Evolutionary conservation across 306 rosid genomes (phyloP), one percentile per base, ranked within the genome.

Genomic region (Canavalia gladiata): DNA sequence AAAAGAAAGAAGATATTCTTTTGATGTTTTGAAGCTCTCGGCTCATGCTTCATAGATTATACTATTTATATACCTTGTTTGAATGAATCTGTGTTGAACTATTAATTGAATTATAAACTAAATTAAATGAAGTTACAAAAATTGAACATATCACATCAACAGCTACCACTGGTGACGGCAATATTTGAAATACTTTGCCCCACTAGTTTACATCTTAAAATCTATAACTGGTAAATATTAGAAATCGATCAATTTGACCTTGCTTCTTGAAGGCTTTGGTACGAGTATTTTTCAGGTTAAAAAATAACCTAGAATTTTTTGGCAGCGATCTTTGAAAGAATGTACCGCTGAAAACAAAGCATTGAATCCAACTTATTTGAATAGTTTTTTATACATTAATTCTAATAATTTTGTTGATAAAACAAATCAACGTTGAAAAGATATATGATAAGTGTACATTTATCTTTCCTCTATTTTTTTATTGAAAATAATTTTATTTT

Each of bases 41-140:
- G 34, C 57, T 64, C 74, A 28, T 71, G 76, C 29, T 74, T 82
- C 77, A 49, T 47, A 47, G 43, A 41, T 65, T 33, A 68, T 8
- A 52, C 37, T 46, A 34, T 47, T 34, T 62, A 34, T 47, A 10
- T 55, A n/a, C 58, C 33, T 8, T 65, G 41, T 54, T 77, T 41
- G 64, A 31, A 18, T 57, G 78, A 66, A 75, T 18, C 8, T 57
- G 13, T 13, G 1, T 58, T 58, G 56, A 74, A 29, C 68, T 39
- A 29, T 72, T 50, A 8, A 46, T 46, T 50, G 9, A 41, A 10
- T 56, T 9, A 12, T 25, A 55, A 8, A 8, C 9, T 37, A 18
- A 5, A 6, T 74, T 56, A 57, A 42, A 29, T 57, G 31, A 57
- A 57, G 56, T 57, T 43, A 13, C 8, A 11, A 57, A 73, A 74